A percentile compares a stretch with the other conserved stretches of the same genome.
These are phyloP conservation scores for Coniophora puteana DNA, from an alignment of 1,284 basidiomycete species.

Conservation along the genomic window DNA sequence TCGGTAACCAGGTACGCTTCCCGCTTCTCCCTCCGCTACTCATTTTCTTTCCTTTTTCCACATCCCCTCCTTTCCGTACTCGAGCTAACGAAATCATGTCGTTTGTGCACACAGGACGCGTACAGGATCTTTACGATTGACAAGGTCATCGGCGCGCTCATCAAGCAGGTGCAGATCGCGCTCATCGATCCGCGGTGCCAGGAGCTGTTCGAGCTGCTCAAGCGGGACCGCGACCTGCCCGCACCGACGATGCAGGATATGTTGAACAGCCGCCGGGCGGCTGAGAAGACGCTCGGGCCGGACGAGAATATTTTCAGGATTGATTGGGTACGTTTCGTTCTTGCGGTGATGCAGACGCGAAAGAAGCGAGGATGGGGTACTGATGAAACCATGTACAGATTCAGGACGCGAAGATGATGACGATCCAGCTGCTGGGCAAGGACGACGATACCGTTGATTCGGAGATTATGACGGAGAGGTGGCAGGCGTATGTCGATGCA, in stretches of 20 bases:
- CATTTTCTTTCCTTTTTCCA: too few relatives aligned
- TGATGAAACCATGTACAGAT: constrained; percentile 42
- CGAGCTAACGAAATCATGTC: not conserved
- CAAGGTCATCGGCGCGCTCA: constrained; percentile 83
- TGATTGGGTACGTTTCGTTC: constrained; percentile 70
- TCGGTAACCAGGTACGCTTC: constrained; percentile 68
- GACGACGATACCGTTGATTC: constrained; percentile 87
- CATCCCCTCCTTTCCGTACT: not conserved
- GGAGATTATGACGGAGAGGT: constrained; percentile 76
- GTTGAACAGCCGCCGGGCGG: constrained; percentile 79
- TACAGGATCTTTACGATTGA: constrained; percentile 94
- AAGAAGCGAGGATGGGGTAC: not conserved
- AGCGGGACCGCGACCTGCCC: constrained; percentile 67
- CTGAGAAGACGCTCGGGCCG: constrained; percentile 79
- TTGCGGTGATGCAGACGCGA: not conserved
- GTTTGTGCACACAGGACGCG: constrained; percentile 59
- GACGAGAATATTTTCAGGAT: constrained; percentile 93
- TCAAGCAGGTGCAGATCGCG: constrained; percentile 85
- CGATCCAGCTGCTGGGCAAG: constrained; percentile 85
- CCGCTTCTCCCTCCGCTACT: not conserved
- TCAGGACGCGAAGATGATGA: constrained; percentile 66
- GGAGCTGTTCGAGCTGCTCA: constrained; percentile 78
- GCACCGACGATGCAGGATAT: constrained; percentile 77
- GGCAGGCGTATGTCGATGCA: constrained; percentile 89
- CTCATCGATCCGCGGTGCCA: constrained; percentile 81